Conservation (phyloP, 148 eudicot species). For the Rhododendron molle region DNA sequence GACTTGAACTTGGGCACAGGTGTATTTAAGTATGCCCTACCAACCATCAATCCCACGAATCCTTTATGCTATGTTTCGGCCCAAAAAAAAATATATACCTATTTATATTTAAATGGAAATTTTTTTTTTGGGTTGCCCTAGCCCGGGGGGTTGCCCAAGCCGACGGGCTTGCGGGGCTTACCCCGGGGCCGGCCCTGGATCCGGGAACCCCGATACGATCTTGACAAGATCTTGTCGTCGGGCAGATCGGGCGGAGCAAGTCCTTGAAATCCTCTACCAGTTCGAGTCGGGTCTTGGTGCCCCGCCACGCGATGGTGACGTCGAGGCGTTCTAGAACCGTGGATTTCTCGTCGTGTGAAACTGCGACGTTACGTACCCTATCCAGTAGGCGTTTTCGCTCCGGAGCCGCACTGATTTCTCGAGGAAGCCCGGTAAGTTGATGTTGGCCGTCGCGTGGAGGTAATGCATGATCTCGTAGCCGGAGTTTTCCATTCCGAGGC, state of each 20-base stretch:
- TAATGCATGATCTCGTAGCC: constrained; percentile 58
- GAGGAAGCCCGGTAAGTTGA: constrained; percentile 50
- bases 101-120: too few relatives aligned
- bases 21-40: too few relatives aligned
- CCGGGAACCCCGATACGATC: constrained; percentile 52
- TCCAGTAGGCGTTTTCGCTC: constrained; percentile 66
- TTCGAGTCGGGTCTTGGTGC: constrained; percentile 12
- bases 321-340: constrained; percentile 39
- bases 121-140: too few relatives aligned
- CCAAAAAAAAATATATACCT: too few relatives aligned
- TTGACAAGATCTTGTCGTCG: constrained; percentile 15
- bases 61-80: too few relatives aligned
- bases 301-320: too few relatives aligned
- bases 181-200: too few relatives aligned
- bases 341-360: constrained; percentile 54
- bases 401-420: constrained; percentile 53
- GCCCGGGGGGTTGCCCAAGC: too few relatives aligned
- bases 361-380: constrained; percentile 71
- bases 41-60: too few relatives aligned
- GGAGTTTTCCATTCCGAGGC: constrained; percentile 28
- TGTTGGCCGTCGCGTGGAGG: constrained; percentile 49
- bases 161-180: too few relatives aligned
- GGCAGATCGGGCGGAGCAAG: constrained; percentile 25
- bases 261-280: constrained; percentile 56
- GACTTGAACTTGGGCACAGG: too few relatives aligned